These are phyloP conservation scores for Sanghuangporus sanghuang DNA, from an alignment of 1,284 basidiomycete genomes.

Conservation along the genomic window DNA sequence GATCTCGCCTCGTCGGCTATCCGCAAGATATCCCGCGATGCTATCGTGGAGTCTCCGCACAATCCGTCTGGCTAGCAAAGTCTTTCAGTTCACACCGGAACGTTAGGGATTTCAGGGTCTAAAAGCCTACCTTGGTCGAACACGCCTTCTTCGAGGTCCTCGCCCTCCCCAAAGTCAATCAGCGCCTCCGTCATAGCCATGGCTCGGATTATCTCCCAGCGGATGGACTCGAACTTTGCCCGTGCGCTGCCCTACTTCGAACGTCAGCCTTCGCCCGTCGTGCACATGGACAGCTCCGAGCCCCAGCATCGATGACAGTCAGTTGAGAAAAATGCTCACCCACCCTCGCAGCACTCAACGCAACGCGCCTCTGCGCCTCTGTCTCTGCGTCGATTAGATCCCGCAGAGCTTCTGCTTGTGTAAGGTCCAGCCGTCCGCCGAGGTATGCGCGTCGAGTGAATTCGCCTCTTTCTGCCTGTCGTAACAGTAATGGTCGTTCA, in stretches of 20 bases:
- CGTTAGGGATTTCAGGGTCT: not conserved
- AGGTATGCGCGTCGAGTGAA: slow-evolving; percentile 82
- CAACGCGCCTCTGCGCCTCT: slow-evolving; percentile 70
- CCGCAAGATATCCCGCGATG: slow-evolving; percentile 45
- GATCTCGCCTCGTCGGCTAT: slow-evolving; percentile 75
- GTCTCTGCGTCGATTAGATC: slow-evolving; percentile 86
- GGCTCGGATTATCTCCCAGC: slow-evolving; percentile 61
- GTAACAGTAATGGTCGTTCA: slow-evolving; percentile 41
- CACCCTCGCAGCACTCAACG: slow-evolving; percentile 63
- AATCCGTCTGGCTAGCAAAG: slow-evolving; percentile 40
- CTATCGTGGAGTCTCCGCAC: slow-evolving; percentile 41
- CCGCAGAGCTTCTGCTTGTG: slow-evolving; percentile 79
- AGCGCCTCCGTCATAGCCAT: slow-evolving; percentile 80
- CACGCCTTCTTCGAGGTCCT: slow-evolving; percentile 77
- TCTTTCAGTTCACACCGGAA: not conserved
- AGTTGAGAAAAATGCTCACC: slow-evolving; percentile 19
- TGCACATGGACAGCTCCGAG: not conserved
- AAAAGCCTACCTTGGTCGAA: slow-evolving; percentile 50
- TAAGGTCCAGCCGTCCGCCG: slow-evolving; percentile 75
- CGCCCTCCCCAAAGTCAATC: slow-evolving; percentile 89
- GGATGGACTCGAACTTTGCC: slow-evolving; percentile 55
- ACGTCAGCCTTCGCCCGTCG: not conserved
- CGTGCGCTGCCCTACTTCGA: slow-evolving; percentile 50
- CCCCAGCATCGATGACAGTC: not conserved
- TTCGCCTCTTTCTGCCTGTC: slow-evolving; percentile 81